Conservation (phyloP, 441 rosid species). For the Eruca vesicaria region DNA sequence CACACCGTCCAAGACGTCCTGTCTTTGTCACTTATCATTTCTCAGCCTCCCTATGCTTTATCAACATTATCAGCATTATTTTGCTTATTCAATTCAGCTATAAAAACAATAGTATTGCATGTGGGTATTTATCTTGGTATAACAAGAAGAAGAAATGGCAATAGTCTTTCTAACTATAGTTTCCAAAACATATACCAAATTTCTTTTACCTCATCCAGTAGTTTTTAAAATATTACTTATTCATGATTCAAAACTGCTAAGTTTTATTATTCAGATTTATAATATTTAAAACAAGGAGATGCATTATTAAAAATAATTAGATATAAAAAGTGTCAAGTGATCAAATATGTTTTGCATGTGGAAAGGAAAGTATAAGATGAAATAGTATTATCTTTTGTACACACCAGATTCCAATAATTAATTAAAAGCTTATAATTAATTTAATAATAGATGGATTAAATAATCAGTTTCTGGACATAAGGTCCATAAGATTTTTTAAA, state of each 20-base stretch:
- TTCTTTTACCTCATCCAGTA: neutral
- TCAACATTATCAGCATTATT: neutral
- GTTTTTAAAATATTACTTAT: neutral
- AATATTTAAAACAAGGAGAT: neutral
- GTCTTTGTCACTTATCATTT: slow-evolving; percentile 25
- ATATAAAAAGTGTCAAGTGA: neutral
- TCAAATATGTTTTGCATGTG: neutral
- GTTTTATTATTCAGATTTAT: neutral
- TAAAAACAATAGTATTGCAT: neutral
- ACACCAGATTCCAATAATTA: neutral
- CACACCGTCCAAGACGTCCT: slow-evolving; percentile 36
- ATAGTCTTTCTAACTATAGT: neutral
- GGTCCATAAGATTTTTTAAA: too few species aligned
- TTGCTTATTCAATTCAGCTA: neutral
- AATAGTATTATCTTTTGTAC: neutral
- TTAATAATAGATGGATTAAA: too few species aligned
- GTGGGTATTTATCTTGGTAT: neutral
- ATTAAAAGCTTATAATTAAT: neutral
- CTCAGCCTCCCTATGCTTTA: neutral
- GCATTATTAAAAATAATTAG: neutral
- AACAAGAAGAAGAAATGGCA: neutral
- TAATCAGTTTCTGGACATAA: too few species aligned
- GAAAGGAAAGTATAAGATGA: slow-evolving; percentile 5
- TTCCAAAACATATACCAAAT: neutral
- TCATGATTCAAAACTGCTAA: neutral